A percentile compares a stretch with the other conserved stretches of the same genome.
Conservation (phyloP, 2,329 filamentous ascomycete genomes). For the Sarocladium kiliense region DNA sequence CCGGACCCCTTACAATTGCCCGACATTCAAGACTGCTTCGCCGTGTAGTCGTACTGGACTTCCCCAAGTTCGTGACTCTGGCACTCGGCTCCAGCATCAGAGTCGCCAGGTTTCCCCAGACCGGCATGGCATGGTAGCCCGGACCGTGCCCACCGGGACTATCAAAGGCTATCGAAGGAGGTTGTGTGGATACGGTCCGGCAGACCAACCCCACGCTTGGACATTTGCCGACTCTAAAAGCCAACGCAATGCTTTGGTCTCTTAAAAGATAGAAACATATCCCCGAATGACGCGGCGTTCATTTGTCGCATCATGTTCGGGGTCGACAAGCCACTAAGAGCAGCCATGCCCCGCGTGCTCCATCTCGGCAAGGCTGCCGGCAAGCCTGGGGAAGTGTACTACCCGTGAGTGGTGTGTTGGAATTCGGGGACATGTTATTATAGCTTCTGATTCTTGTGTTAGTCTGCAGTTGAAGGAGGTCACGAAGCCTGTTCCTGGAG, state of each 20-base stretch:
- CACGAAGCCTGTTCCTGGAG: conserved; percentile 52
- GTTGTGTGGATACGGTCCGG: not conserved
- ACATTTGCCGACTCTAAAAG: not conserved
- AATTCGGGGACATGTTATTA: no score
- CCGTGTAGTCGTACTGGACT: no score
- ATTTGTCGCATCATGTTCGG: no score
- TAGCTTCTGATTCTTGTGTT: not conserved
- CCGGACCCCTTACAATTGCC: not conserved
- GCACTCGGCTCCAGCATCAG: no score
- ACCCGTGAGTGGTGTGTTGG: conserved; percentile 50
- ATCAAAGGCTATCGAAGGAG: not conserved
- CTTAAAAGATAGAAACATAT: no score
- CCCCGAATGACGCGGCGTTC: no score
- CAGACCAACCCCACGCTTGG: not conserved
- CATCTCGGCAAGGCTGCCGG: conserved; percentile 37
- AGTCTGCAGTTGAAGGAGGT: conserved; percentile 54
- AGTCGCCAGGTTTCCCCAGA: no score
- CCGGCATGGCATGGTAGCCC: not conserved
- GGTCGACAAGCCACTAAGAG: not conserved
- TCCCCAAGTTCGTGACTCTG: no score
- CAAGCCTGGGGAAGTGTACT: conserved; percentile 84
- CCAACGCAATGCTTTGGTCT: no score
- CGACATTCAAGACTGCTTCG: no score
- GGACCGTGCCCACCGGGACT: not conserved
- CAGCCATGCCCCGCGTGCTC: conserved; percentile 48